Base-by-base conservation (phyloP, 129 eudicot genomes). In the Tagetes patula region DNA sequence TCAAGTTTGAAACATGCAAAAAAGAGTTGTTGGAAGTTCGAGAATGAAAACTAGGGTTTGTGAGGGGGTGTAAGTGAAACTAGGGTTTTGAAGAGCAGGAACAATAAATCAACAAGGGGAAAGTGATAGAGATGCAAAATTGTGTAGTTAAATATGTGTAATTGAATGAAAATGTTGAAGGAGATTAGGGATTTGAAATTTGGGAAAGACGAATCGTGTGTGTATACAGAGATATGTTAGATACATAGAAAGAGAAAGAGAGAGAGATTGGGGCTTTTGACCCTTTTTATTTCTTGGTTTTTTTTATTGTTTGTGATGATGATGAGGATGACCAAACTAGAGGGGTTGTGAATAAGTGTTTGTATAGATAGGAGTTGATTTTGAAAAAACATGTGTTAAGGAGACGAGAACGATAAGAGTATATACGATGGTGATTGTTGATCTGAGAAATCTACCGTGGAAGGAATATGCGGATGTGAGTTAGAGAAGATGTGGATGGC, bases 1-100 rank as follows among this genome's bases (percentile, higher is more conserved):
- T 45, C 73, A 61, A 73, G 79, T 83, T 56, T 71, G 67, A 89
- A 84, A 75, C 84, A 79, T 76, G 73, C 71, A 60, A 30, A 60
- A 37, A 65, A 47, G 45, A 79, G 73, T 30, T 72, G 54, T 65
- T 52, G 33, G 72, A 33, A 74, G 77, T 74, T 71, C 66, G 65
- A 67, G 50, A 54, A 48, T 32, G 50, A 37, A 81, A 76, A 79
- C 84, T 85, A 84, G 89, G 93, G 89, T 87, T 87, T 82, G 74
- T 75, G 63, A 76, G 62, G 58, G 76, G 76, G 42, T 79, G 78
- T 72, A 78, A 79, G 82, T 65, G 74, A 79, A 79, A 72, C 69
- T 65, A 79, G 82, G 82, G 82, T 79, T 79, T 79, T 50, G 53
- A 64, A 72, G 64, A 50, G 14, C 72, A 72, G 10, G 59, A 78